These are phyloP conservation scores for Schwanniomyces pseudopolymorphus DNA, from an alignment of 805 yeast genomes.

Conservation along the genomic window DNA sequence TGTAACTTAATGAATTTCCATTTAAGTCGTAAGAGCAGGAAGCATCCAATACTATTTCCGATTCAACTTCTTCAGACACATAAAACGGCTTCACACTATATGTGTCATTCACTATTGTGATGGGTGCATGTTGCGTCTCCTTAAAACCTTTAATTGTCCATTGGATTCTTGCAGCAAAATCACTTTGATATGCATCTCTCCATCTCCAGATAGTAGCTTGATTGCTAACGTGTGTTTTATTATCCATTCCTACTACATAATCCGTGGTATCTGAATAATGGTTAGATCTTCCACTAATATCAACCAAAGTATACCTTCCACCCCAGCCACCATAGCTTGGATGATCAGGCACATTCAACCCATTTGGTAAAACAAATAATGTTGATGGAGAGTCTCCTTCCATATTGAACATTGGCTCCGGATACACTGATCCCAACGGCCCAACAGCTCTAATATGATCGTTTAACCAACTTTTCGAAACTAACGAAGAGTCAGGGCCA, in stretches of 20 bases:
- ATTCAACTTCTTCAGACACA: conserved; percentile 11
- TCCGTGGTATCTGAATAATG: conserved; percentile 24
- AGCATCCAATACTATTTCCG: conserved; percentile 17
- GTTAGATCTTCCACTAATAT: conserved; percentile 13
- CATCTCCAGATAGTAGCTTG: conserved; percentile 33
- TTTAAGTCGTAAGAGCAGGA: conserved; percentile 23
- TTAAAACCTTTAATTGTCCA: conserved; percentile 28
- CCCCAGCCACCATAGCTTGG: conserved; percentile 37
- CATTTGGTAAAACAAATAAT: conserved; percentile 25
- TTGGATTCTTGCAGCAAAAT: conserved; percentile 29
- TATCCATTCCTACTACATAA: conserved; percentile 16
- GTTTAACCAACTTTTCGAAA: conserved; percentile 21
- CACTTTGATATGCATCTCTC: conserved; percentile 28
- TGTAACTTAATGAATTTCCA: conserved; percentile 10
- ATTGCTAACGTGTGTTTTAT: conserved; percentile 14
- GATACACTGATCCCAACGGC: conserved; percentile 24
- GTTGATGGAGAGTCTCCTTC: conserved; percentile 32
- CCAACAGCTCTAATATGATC: conserved; percentile 21
- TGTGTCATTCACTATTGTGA: conserved; percentile 19
- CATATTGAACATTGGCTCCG: conserved; percentile 19
- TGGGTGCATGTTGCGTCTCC: conserved; percentile 21
- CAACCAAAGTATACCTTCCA: conserved; percentile 23
- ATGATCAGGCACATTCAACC: conserved; percentile 22
- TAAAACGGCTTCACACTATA: conserved; percentile 15
- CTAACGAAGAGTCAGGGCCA: conserved; percentile 21